Conservation (phyloP, 2,329 filamentous ascomycete species). For the Talaromyces rugulosus region DNA sequence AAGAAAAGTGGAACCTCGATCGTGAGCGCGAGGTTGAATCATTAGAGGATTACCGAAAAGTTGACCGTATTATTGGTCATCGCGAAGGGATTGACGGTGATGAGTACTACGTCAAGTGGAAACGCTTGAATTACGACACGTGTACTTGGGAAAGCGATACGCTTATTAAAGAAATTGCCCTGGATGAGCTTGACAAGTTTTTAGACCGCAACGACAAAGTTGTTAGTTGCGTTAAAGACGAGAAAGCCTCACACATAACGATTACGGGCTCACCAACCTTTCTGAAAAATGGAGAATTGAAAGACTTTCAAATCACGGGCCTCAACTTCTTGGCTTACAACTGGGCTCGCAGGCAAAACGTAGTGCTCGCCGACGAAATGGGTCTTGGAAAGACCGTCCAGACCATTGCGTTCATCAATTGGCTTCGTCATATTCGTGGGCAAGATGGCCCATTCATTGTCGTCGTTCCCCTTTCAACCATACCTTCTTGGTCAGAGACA, state of each 20-base stretch:
- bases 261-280: slow-evolving; percentile 83
- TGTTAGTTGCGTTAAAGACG: slow-evolving; percentile 73
- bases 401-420: slow-evolving; percentile 94
- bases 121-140: slow-evolving; percentile 84
- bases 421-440: slow-evolving; percentile 81
- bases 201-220: slow-evolving; percentile 77
- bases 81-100: slow-evolving; percentile 73
- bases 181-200: slow-evolving; percentile 87
- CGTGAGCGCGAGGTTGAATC: slow-evolving; percentile 86
- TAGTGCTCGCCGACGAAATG: slow-evolving; percentile 98
- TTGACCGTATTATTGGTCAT: slow-evolving; percentile 85
- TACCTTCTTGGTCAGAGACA: slow-evolving; percentile 96
- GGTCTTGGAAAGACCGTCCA: slow-evolving; percentile 97
- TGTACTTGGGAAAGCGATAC: slow-evolving; percentile 88
- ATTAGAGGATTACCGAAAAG: slow-evolving; percentile 82
- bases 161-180: slow-evolving; percentile 72
- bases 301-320: slow-evolving; percentile 89
- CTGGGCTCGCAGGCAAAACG: slow-evolving; percentile 90
- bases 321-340: slow-evolving; percentile 95
- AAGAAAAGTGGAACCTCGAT: slow-evolving; percentile 92
- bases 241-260: slow-evolving; percentile 66
- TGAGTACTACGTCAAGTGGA: slow-evolving; percentile 97
- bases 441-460: slow-evolving; percentile 96
- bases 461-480: slow-evolving; percentile 94
- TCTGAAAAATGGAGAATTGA: slow-evolving; percentile 76